phyloP scores from a whole-genome alignment of 2,329 filamentous ascomycete species.

The Diatrype stigma region DNA sequence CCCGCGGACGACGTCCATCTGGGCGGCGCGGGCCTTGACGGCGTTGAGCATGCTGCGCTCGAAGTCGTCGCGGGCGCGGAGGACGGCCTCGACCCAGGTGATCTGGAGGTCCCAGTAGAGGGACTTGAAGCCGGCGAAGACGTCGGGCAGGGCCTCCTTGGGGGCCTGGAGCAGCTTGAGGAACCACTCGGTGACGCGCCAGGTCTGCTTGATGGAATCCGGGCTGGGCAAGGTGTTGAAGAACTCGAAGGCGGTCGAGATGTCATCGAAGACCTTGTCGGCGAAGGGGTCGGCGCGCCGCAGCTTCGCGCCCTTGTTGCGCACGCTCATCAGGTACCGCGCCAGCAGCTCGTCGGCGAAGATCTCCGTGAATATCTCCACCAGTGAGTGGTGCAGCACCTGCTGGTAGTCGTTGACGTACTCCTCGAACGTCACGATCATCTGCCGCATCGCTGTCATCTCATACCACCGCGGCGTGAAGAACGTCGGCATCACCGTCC shows the following conservation, averaged over 20 bases:
- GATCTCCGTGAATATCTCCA: slow-evolving; percentile 90
- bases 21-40: slow-evolving; percentile 84
- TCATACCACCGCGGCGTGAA: slow-evolving; percentile 90
- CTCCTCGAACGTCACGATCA: slow-evolving; percentile 91
- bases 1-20: slow-evolving; percentile 75
- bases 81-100: slow-evolving; percentile 89
- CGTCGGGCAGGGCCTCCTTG: slow-evolving; percentile 65
- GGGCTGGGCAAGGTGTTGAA: slow-evolving; percentile 69
- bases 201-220: slow-evolving; percentile 82
- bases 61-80: slow-evolving; percentile 87
- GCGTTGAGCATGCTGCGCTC: slow-evolving; percentile 83
- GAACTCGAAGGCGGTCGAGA: slow-evolving; percentile 85
- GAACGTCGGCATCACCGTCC: slow-evolving; percentile 75
- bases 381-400: slow-evolving; percentile 79
- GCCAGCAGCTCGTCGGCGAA: slow-evolving; percentile 87
- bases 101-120: slow-evolving; percentile 93
- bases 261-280: slow-evolving; percentile 90
- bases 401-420: slow-evolving; percentile 84
- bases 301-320: slow-evolving; percentile 89
- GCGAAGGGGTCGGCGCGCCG: slow-evolving; percentile 80
- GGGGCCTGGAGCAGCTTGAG: slow-evolving; percentile 75
- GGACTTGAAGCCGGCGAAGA: slow-evolving; percentile 79
- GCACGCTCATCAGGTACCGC: slow-evolving; percentile 76
- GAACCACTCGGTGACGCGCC: slow-evolving; percentile 85
- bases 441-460: slow-evolving; percentile 83